These are phyloP conservation scores for Parietaria judaica DNA, from an alignment of 306 rosid genomes.

Conservation along the genomic window DNA sequence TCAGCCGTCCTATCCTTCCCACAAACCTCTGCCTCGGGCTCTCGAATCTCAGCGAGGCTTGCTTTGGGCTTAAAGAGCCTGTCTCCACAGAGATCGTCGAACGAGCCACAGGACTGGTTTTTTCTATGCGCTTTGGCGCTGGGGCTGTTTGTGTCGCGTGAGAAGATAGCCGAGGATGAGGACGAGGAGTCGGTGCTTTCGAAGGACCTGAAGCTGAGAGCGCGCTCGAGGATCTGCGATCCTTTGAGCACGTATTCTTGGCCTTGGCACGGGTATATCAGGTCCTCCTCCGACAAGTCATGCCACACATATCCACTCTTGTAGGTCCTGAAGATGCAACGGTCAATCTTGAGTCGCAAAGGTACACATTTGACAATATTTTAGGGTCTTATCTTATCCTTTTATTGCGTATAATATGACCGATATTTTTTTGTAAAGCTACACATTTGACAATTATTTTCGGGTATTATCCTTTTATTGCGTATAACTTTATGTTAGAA, in stretches of 20 bases:
- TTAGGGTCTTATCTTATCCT: too few relatives aligned
- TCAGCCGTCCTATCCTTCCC: constrained; percentile 27
- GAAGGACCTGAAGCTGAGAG: constrained; percentile 33
- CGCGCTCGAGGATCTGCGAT: constrained; percentile 31
- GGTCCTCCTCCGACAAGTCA: constrained; percentile 49
- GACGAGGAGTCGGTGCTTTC: constrained; percentile 25
- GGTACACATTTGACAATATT: too few relatives aligned
- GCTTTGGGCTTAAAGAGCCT: constrained; percentile 31
- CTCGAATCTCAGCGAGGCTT: constrained; percentile 11
- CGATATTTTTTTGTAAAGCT: too few relatives aligned
- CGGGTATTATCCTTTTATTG: too few relatives aligned
- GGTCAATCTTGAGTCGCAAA: constrained; percentile 11
- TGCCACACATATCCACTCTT: constrained; percentile 69
- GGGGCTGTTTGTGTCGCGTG: constrained; percentile 36
- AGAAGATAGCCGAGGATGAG: constrained; percentile 36
- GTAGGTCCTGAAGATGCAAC: constrained; percentile 30
- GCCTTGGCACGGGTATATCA: constrained; percentile 48
- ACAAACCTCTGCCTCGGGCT: constrained; percentile 3
- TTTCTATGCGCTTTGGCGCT: constrained; percentile 16
- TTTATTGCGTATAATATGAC: too few relatives aligned
- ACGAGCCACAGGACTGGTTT: constrained; percentile 24
- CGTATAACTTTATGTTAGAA: too few relatives aligned
- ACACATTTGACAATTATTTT: too few relatives aligned
- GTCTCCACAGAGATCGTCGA: constrained; percentile 19
- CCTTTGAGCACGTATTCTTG: constrained; percentile 61